phyloP scores from a whole-genome alignment of 176 grass and related monocot species.

The Aechmea fasciata region DNA sequence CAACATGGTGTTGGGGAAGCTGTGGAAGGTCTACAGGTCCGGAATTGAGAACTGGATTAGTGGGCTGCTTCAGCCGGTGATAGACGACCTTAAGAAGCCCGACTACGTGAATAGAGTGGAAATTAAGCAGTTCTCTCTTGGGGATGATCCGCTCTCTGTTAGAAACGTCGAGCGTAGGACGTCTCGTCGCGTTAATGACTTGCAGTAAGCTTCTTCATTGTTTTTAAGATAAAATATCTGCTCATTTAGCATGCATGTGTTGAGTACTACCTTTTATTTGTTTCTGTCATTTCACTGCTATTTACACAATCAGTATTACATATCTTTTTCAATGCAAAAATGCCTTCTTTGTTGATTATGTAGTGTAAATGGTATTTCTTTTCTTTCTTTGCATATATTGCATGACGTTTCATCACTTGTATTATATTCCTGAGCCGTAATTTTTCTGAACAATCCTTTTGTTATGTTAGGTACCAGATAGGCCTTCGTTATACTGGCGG shows the following conservation, averaged over 20 bases:
- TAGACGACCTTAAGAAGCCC: conserved; percentile 82
- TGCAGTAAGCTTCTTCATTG: conserved; percentile 49
- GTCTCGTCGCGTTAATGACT: conserved; percentile 64
- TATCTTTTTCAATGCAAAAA: not conserved
- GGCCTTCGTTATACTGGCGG: conserved; percentile 84
- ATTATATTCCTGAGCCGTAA: not conserved
- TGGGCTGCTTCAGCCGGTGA: conserved; percentile 80
- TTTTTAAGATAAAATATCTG: no score
- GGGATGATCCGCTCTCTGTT: conserved; percentile 80
- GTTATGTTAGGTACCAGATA: conserved; percentile 74
- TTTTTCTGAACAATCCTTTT: not conserved
- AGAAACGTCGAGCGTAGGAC: conserved; percentile 89
- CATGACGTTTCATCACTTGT: not conserved
- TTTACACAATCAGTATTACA: not conserved
- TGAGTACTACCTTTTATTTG: not conserved
- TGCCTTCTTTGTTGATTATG: not conserved
- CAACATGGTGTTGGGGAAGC: conserved; percentile 96
- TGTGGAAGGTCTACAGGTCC: conserved; percentile 92
- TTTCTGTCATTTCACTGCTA: not conserved
- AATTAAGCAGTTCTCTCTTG: conserved; percentile 91
- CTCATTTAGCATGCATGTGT: no score
- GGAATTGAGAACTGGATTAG: conserved; percentile 91
- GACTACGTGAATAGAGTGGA: conserved; percentile 89
- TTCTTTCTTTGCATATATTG: not conserved
- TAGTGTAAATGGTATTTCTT: not conserved